Evolutionary conservation across 129 eudicot genomes (phyloP).

Genomic region (Tanacetum coccineum): DNA sequence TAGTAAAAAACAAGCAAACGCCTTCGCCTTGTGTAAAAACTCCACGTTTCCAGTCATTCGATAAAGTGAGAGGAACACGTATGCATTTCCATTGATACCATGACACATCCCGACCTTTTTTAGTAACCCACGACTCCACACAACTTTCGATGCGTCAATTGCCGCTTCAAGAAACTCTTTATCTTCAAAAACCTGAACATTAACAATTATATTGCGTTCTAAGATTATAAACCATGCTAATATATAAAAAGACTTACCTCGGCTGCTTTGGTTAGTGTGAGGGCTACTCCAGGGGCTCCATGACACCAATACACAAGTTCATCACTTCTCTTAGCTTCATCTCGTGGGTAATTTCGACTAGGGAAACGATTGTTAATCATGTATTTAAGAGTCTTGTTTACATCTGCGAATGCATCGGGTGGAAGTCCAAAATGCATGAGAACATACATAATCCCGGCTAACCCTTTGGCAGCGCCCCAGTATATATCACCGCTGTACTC

Average conservation of each 20-base stretch:
- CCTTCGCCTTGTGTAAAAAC: constrained; percentile 66
- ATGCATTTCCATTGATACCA: constrained; percentile 74
- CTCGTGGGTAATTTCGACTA: constrained; percentile 70
- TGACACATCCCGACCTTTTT: constrained; percentile 73
- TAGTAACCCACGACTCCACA: constrained; percentile 81
- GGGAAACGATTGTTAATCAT: constrained; percentile 61
- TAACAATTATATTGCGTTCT: no score
- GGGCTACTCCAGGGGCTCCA: constrained; percentile 84
- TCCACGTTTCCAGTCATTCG: constrained; percentile 47
- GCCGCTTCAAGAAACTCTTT: constrained; percentile 60
- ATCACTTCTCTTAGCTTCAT: constrained; percentile 51
- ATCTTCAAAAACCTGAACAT: constrained; percentile 50
- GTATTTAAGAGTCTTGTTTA: constrained; percentile 53
- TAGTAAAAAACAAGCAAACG: constrained; percentile 65
- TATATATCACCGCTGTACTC: constrained; percentile 44
- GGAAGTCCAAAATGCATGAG: constrained; percentile 56
- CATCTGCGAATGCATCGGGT: constrained; percentile 50
- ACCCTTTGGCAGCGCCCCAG: constrained; percentile 90
- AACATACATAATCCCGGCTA: constrained; percentile 71
- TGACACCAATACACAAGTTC: constrained; percentile 79
- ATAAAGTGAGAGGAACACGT: constrained; percentile 61
- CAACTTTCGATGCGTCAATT: constrained; percentile 57
- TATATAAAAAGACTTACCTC: constrained; percentile 37
- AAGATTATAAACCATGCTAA: no score
- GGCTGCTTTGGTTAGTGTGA: constrained; percentile 69